Conservation (phyloP, 805 yeast genomes). For the Sporopachydermia lactativora region DNA sequence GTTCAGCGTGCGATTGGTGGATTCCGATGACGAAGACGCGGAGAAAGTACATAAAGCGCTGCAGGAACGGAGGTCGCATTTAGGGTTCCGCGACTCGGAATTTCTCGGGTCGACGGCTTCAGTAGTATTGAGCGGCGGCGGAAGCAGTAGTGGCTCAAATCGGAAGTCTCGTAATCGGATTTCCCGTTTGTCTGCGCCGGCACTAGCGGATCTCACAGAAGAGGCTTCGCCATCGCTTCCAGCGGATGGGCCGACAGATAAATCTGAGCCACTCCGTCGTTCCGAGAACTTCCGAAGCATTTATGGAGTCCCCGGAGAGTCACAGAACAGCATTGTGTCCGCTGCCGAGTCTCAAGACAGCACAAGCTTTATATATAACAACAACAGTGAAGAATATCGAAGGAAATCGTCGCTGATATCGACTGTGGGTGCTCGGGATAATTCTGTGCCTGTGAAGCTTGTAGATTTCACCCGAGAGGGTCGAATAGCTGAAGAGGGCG, state of each 20-base stretch:
- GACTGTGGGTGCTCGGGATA: too few species aligned
- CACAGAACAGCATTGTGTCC: conserved; percentile 2
- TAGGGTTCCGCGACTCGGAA: conserved; percentile 28
- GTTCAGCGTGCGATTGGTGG: conserved; percentile 64
- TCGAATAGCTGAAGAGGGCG: conserved; percentile 20
- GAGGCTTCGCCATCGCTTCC: conserved; percentile 2
- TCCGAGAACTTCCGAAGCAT: conserved; percentile 11
- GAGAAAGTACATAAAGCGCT: conserved; percentile 15
- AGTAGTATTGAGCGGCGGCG: conserved; percentile 2
- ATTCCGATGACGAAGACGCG: conserved; percentile 28
- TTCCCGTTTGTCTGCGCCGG: not conserved
- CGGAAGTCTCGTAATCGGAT: not conserved
- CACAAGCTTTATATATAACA: not conserved
- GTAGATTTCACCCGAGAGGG: conserved; percentile 22
- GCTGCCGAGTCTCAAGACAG: not conserved
- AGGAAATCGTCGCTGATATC: not conserved
- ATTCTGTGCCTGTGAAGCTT: conserved; percentile 20
- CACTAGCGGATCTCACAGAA: conserved; percentile 2
- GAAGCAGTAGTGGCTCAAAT: not conserved
- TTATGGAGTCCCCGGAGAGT: conserved; percentile 13
- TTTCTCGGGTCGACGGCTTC: conserved; percentile 16
- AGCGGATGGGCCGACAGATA: not conserved
- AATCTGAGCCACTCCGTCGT: too few species aligned
- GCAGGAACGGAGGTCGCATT: conserved; percentile 27
- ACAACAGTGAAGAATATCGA: not conserved